Evolutionary conservation across 345 rosid genomes (phyloP), one percentile per base, ranked within the genome.

Genomic region (Atalantia buxifolia): DNA sequence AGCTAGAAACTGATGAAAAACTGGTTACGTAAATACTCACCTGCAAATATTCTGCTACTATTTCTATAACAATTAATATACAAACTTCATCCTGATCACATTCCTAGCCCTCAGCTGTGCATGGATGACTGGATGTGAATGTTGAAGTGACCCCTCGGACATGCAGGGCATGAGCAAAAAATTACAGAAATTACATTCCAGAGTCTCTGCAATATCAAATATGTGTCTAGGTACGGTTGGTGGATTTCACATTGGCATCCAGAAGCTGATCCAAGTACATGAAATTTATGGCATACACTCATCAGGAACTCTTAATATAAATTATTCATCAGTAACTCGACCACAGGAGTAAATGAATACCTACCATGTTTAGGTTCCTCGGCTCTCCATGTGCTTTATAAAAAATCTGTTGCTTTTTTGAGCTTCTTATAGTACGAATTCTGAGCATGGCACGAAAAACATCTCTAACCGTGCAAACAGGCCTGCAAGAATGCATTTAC

Each of bases 401-500:
- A 82, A 73, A 85, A 25, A 71, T 81, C 70, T 78, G 87, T 77
- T 72, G 86, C 90, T 82, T 42, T 83, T 71, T 73, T 80, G 53
- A 90, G 74, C 67, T 85, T 85, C 84, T 78, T 84, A 77, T 86
- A 86, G 81, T 82, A 65, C 42, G 85, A 83, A 38, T 38, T 38
- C 42, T 38, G 42, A 38, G 1, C 42, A 38, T 38, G 7, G 42
- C 10, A 8, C 42, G 42, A 71, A 71, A 76, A 83, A 2, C 88
- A 91, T 66, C 74, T 86, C 75, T 77, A 83, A 76, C 93, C 38
- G 59, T 88, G 90, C 93, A 92, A 92, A 79, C 80, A 61, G 45
- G 91, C 85, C 93, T 85, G 89, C 71, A 82, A 81, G 82, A 65
- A 50, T 76, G 55, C 19, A 48, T 63, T 75, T 31, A 10, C 45